These are phyloP conservation scores for Gymnopilus dilepis DNA, from an alignment of 768 basidiomycete genomes.

Conservation along the genomic window DNA sequence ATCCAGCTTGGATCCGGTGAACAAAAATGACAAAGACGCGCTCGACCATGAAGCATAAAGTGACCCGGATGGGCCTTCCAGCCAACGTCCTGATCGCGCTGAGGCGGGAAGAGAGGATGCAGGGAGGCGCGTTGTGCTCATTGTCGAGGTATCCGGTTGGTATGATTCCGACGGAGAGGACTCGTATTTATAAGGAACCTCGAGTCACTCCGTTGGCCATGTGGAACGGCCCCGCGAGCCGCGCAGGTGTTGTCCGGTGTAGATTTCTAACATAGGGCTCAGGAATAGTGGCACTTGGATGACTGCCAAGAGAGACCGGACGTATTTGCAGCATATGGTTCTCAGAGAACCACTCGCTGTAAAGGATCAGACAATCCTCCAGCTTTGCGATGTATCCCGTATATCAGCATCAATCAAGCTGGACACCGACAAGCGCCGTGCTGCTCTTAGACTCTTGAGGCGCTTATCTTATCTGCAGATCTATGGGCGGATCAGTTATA, in stretches of 20 bases:
- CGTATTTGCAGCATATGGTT: not conserved
- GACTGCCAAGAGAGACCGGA: not conserved
- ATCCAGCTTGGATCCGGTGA: constrained; percentile 18
- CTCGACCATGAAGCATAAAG: constrained; percentile 24
- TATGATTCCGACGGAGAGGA: not conserved
- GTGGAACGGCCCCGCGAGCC: not conserved
- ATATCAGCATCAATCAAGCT: too few species aligned
- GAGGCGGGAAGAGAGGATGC: constrained; percentile 10
- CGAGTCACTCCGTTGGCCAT: not conserved
- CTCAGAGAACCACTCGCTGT: too few species aligned
- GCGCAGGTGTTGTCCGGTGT: not conserved
- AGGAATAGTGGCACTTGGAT: not conserved
- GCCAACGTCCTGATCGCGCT: constrained; percentile 20
- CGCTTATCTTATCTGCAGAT: not conserved
- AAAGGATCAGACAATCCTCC: too few species aligned
- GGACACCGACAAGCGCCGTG: too few species aligned
- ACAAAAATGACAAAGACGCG: constrained; percentile 20
- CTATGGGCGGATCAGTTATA: too few species aligned
- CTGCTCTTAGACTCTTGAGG: too few species aligned
- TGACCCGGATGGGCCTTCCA: constrained; percentile 1
- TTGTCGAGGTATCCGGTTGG: not conserved
- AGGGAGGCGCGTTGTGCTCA: constrained; percentile 1
- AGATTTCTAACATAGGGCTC: not conserved
- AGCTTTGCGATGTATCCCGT: too few species aligned
- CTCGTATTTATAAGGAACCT: not conserved